Percentiles rank a stretch among this genome's conserved stretches.
These are phyloP conservation scores for Tolypocladium sp. DNA, from an alignment of 2,329 filamentous ascomycete genomes.

Conservation along the genomic window DNA sequence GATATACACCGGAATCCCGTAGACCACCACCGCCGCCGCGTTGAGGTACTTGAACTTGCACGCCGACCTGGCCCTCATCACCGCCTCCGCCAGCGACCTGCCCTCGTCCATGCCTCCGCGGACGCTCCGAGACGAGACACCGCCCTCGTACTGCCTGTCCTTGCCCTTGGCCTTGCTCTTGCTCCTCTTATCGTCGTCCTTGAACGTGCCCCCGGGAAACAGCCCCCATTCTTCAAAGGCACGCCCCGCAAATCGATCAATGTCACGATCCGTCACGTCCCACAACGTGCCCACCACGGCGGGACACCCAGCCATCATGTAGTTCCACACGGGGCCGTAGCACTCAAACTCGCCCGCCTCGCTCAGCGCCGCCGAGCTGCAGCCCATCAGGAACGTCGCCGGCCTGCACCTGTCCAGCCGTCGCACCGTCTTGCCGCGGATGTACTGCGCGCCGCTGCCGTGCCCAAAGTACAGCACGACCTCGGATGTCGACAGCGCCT, in stretches of 20 bases:
- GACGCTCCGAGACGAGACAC: background rate
- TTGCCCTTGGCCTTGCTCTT: slow-evolving; percentile 15
- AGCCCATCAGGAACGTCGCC: slow-evolving; percentile 86
- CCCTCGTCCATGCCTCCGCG: slow-evolving; percentile 1
- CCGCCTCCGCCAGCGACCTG: slow-evolving; percentile 68
- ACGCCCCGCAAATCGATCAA: slow-evolving; percentile 79
- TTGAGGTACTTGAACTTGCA: slow-evolving; percentile 89
- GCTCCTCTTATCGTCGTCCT: slow-evolving; percentile 19
- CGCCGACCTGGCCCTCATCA: slow-evolving; percentile 63
- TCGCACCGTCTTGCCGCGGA: slow-evolving; percentile 74
- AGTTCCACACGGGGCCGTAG: slow-evolving; percentile 84
- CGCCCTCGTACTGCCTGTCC: slow-evolving; percentile 6
- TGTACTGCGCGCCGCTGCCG: slow-evolving; percentile 89
- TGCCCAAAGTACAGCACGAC: slow-evolving; percentile 93
- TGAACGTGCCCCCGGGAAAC: slow-evolving; percentile 38
- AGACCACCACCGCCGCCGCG: slow-evolving; percentile 86
- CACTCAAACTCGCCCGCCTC: slow-evolving; percentile 84
- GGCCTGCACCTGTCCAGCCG: slow-evolving; percentile 66
- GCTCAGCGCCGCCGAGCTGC: slow-evolving; percentile 69
- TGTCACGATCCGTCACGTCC: slow-evolving; percentile 97
- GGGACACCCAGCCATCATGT: slow-evolving; percentile 78
- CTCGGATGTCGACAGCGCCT: slow-evolving; percentile 54
- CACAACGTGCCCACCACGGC: slow-evolving; percentile 88
- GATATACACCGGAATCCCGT: slow-evolving; percentile 88
- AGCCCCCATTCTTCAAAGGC: slow-evolving; percentile 85